These are phyloP conservation scores for Nepenthes mirabilis DNA, from an alignment of 148 eudicot genomes.

Conservation along the genomic window DNA sequence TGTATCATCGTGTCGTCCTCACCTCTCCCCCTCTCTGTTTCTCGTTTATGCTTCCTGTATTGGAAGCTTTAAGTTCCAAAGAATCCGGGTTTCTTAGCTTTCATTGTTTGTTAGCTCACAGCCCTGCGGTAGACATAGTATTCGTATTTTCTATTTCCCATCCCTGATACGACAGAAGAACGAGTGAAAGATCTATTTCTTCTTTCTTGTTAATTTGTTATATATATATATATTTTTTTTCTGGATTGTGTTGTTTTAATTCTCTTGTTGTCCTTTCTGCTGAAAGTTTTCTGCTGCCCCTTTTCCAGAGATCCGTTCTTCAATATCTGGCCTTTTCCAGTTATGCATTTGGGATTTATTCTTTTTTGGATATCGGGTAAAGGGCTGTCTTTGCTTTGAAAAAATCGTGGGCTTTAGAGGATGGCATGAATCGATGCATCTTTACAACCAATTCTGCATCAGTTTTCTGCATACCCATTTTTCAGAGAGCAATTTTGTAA, in stretches of 20 bases:
- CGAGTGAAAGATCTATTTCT: slow-evolving; percentile 8
- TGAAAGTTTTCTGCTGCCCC: too few species aligned
- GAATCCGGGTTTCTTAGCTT: neutral
- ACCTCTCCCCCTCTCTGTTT: slow-evolving; percentile 8
- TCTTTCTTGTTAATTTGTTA: neutral
- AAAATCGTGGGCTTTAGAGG: neutral
- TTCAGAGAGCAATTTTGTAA: slow-evolving; percentile 6
- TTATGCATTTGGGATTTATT: too few species aligned
- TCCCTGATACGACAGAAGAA: neutral
- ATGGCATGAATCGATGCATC: neutral
- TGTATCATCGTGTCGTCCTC: slow-evolving; percentile 11
- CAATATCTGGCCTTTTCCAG: too few species aligned
- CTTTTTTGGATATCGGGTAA: too few species aligned
- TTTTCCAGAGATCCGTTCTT: too few species aligned
- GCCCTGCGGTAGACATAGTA: neutral
- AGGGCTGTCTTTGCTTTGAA: neutral
- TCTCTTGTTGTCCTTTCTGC: neutral
- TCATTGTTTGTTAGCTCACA: neutral
- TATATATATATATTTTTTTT: neutral
- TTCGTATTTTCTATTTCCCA: neutral
- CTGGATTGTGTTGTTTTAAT: neutral
- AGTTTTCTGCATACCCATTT: slow-evolving; percentile 2
- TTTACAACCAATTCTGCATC: neutral
- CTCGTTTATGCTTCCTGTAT: neutral
- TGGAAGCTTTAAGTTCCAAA: neutral